A percentile compares a stretch with the other conserved stretches of the same genome.
Evolutionary conservation across 202 grass and related monocot species (phyloP).

Genomic region (Digitaria exilis): DNA sequence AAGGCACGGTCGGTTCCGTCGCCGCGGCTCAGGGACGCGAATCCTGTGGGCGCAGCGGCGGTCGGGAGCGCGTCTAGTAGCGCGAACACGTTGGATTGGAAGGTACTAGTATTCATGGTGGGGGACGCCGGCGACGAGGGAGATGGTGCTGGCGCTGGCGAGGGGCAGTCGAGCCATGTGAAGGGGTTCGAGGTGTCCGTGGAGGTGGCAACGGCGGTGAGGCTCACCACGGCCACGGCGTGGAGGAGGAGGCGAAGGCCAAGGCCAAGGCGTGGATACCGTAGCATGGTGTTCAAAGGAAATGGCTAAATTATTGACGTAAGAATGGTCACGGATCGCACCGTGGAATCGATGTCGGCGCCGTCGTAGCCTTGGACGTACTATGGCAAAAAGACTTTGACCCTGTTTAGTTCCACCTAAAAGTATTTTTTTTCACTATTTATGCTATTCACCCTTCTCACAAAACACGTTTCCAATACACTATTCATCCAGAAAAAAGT

Average conservation of each 20-base stretch:
- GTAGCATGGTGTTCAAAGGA: not conserved
- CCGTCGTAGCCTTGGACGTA: too few species aligned
- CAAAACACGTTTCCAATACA: too few species aligned
- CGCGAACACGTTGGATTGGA: constrained; percentile 28
- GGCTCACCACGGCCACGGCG: not conserved
- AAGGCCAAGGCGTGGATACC: not conserved
- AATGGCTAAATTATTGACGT: not conserved
- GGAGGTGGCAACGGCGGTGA: not conserved
- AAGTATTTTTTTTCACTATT: too few species aligned
- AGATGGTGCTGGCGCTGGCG: not conserved
- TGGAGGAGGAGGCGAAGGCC: not conserved
- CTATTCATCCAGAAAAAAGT: too few species aligned
- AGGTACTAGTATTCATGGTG: not conserved
- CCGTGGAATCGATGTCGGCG: too few species aligned
- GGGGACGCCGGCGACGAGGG: not conserved
- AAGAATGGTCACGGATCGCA: not conserved
- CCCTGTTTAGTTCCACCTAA: too few species aligned
- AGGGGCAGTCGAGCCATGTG: not conserved
- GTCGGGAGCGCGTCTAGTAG: constrained; percentile 25
- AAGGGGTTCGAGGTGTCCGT: not conserved
- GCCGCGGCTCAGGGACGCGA: constrained; percentile 17
- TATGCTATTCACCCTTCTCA: too few species aligned
- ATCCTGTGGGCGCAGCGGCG: constrained; percentile 26
- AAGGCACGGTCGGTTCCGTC: constrained; percentile 14
- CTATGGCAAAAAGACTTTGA: too few species aligned